Base-by-base conservation (phyloP, 2,329 filamentous ascomycete species). In the Claviceps sorghi region DNA sequence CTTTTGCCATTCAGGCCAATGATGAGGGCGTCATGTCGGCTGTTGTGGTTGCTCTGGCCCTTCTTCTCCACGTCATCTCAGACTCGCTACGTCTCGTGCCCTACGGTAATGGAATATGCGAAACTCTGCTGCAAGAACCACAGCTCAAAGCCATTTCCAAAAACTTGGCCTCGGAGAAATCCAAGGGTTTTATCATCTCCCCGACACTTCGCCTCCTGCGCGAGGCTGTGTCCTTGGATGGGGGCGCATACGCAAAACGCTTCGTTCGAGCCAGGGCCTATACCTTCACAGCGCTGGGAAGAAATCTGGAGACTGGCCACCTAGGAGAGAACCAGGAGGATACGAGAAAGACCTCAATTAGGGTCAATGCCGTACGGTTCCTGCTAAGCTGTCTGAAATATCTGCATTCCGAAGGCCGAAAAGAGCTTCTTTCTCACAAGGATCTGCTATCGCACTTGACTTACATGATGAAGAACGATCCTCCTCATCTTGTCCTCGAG, bases 101-200 rank as follows among this genome's bases (percentile, higher is more conserved):
- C 2, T 80, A 87, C 60, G 91, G 89, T 10, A 70, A 88, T 7
- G 79, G 84, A 32, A 75, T 98, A 48, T 89, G 88, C 65, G 86
- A 87, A 58, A 87, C 87, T 17, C 71, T 97, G 43, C 70, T 98
- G 30, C 85, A 89, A 60, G 85, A 85, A 57, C 79, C 83, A 29
- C 88, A 95, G 58, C 74, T 90, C 56, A 88, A 90, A 59, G 77
- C 95, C 3, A 70, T 97, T 26, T 82, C 87, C 34, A 82, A 83
- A 54, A 88, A 88, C 54, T 70, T 97, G 19, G 84, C 86, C 3
- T 81, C 87, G 0, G 83, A 86, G 26, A 90, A 88, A 66, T 77
- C 81, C 48, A 95, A 94, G 63, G 88, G 89, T 41, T 88, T 87
- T 66, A 73, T 97, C 54, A 90, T 96, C 55, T 93, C 88, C 2